Conservation (phyloP, 352 stramenopile species). For the Phytopythium oedochilum region DNA sequence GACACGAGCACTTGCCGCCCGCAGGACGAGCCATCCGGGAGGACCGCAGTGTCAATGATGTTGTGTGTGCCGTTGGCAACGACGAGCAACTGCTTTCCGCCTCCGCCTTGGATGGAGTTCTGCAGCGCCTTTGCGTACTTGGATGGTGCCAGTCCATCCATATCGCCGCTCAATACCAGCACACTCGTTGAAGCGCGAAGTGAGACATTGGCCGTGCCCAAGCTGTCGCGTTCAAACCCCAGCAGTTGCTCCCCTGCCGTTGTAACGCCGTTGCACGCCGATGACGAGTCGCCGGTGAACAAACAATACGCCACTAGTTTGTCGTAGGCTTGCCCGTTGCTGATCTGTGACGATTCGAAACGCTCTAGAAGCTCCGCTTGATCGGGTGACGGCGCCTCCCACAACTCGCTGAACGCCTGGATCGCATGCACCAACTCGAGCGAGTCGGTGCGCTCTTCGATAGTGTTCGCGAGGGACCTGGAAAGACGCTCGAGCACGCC, state of each 20-base stretch:
- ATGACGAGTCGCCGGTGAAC: slow-evolving; percentile 38
- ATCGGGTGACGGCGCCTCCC: slow-evolving; percentile 49
- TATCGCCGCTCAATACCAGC: slow-evolving; percentile 41
- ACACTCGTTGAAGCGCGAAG: slow-evolving; percentile 37
- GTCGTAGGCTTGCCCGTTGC: slow-evolving; percentile 31
- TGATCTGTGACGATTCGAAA: slow-evolving; percentile 46
- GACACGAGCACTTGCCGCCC: slow-evolving; percentile 49
- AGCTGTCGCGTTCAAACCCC: slow-evolving; percentile 26
- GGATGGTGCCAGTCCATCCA: slow-evolving; percentile 37
- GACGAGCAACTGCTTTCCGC: slow-evolving; percentile 41
- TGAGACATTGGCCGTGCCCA: slow-evolving; percentile 22
- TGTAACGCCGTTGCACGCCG: slow-evolving; percentile 23
- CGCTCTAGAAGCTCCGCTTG: slow-evolving; percentile 31
- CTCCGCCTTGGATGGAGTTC: slow-evolving; percentile 22
- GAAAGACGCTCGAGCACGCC: slow-evolving; percentile 35
- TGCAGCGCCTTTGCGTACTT: slow-evolving; percentile 41
- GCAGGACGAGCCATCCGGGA: slow-evolving; percentile 36
- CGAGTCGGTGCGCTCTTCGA: slow-evolving; percentile 1
- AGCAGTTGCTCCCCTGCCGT: slow-evolving; percentile 10
- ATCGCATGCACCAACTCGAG: slow-evolving; percentile 50
- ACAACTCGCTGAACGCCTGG: slow-evolving; percentile 74
- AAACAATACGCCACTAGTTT: slow-evolving; percentile 56
- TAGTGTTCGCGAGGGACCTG: slow-evolving; percentile 12
- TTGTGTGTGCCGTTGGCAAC: slow-evolving; percentile 34
- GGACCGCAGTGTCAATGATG: slow-evolving; percentile 25